Evolutionary conservation across 495 filamentous ascomycete genomes (phyloP), one percentile per base, ranked within the genome.

Genomic region (Parmelia sp.): DNA sequence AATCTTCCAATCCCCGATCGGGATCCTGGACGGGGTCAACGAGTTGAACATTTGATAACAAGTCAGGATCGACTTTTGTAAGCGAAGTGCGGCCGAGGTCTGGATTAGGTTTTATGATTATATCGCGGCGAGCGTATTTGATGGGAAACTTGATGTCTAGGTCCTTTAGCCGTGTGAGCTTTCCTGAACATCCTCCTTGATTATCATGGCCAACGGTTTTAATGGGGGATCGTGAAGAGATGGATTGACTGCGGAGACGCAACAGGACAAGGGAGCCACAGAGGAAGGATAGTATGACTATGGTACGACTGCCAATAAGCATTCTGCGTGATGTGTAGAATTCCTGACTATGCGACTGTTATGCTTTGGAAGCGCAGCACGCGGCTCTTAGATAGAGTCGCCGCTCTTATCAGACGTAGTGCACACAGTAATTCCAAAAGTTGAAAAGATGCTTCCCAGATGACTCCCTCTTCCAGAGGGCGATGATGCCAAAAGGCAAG

Each of bases 101-200:
- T 5, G 42, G 31, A 17, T 57, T 64, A n/a, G 66, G 19, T 21
- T 51, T 44, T 35, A 72, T 70, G 1, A 77, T 65, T 10, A 82
- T 71, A 61, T 80, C 78, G 4, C 78, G 78, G 10, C 77, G 76
- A 61, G 72, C 73, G 49, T 78, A 82, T 47, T 75, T 66, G 58
- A 64, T 49, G 23, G 66, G 66, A 25, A 35, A 40, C 10, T 33
- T 58, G 27, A 68, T 31, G 21, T 44, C 37, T 33, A 68, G 21
- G 9, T 42, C 37, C 14, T 36, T 35, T 19, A 68, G 57, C 47
- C 66, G 61, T 23, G 65, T 57, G 25, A 65, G 33, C 15, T 23
- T 58, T 29, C 62, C 55, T 4, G 66, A 58, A 55, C 66, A 68
- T 53, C 25, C 49, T 31, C 14, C 27, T 31, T 31, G 49, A 6